phyloP scores from a whole-genome alignment of 2,329 filamentous ascomycete genomes.

The Cladosporium sp. region DNA sequence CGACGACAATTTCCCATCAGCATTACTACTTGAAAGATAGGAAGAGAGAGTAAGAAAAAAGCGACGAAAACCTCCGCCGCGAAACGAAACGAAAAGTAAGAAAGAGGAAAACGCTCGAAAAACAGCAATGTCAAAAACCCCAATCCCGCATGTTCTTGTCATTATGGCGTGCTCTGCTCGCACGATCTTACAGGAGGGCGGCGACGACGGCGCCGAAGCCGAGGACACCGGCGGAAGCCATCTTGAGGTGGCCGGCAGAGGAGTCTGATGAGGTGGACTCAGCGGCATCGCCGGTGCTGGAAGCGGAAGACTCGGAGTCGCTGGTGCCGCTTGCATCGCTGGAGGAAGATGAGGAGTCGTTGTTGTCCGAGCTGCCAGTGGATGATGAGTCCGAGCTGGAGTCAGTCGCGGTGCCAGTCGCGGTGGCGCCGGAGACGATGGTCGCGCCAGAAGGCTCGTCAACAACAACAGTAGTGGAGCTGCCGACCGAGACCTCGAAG shows the following conservation, averaged over 20 bases:
- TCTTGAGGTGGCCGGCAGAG: slow-evolving; percentile 26
- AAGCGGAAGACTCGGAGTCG: slow-evolving; percentile 18
- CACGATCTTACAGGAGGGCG: slow-evolving; percentile 30
- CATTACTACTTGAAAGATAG: neutral
- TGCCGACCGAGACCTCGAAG: slow-evolving; percentile 31
- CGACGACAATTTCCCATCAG: neutral
- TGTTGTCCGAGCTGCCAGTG: slow-evolving; percentile 14
- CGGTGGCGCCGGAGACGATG: slow-evolving; percentile 14
- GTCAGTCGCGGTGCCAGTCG: slow-evolving; percentile 14
- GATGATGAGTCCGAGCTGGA: slow-evolving; percentile 15
- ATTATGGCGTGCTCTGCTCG: slow-evolving; percentile 3
- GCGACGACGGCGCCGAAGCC: slow-evolving; percentile 36
- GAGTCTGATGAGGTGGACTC: slow-evolving; percentile 18
- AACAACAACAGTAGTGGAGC: slow-evolving; percentile 28
- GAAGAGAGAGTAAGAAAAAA: neutral
- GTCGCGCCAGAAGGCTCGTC: slow-evolving; percentile 22
- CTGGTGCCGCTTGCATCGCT: slow-evolving; percentile 11
- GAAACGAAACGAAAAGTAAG: slow-evolving; percentile 8
- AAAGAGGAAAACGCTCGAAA: slow-evolving; percentile 8
- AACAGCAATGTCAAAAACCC: slow-evolving; percentile 12
- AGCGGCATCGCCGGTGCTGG: slow-evolving; percentile 9
- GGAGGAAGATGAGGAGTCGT: slow-evolving; percentile 16
- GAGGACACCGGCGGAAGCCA: slow-evolving; percentile 31
- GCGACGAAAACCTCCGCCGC: neutral
- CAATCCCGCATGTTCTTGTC: slow-evolving; percentile 2